Conservation (phyloP, 208 protist genomes). For the Leishmania amazonensis region DNA sequence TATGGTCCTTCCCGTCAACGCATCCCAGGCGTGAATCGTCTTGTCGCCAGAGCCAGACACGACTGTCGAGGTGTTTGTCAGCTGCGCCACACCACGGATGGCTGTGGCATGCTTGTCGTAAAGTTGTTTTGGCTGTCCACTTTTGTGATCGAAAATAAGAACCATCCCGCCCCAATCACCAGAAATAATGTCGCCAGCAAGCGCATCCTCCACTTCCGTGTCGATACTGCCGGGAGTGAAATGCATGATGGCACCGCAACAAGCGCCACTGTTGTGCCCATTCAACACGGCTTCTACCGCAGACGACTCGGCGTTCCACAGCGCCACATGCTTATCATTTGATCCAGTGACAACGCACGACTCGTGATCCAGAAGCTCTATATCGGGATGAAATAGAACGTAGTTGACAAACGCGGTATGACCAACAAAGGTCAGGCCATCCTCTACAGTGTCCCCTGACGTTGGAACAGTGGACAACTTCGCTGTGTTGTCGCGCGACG, state of each 20-base stretch:
- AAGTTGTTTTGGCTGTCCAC: slow-evolving; percentile 47
- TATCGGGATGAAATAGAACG: slow-evolving; percentile 49
- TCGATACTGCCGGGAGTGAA: slow-evolving; percentile 4
- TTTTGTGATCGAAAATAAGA: slow-evolving; percentile 63
- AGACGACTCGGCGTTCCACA: slow-evolving; percentile 54
- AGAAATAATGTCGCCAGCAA: slow-evolving; percentile 64
- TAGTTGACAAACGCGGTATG: slow-evolving; percentile 88
- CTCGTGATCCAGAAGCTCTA: slow-evolving; percentile 37
- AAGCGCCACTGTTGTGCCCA: slow-evolving; percentile 60
- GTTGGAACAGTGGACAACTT: slow-evolving; percentile 33
- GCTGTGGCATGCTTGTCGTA: slow-evolving; percentile 65
- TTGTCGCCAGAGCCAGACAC: slow-evolving; percentile 83
- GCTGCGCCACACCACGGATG: slow-evolving; percentile 62
- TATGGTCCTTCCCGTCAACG: slow-evolving; percentile 45
- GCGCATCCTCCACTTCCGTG: slow-evolving; percentile 18
- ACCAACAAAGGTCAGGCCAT: slow-evolving; percentile 44
- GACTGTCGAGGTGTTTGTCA: slow-evolving; percentile 51
- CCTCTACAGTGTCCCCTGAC: slow-evolving; percentile 7
- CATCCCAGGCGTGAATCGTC: slow-evolving; percentile 77
- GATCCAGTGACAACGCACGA: slow-evolving; percentile 67
- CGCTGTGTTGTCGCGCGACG: slow-evolving; percentile 68
- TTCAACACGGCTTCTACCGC: slow-evolving; percentile 71
- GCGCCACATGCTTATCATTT: slow-evolving; percentile 76
- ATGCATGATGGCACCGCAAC: slow-evolving; percentile 49
- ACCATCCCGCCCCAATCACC: slow-evolving; percentile 74